Conservation (phyloP, 169 alveolate genomes). For the Eimeria sp. region DNA sequence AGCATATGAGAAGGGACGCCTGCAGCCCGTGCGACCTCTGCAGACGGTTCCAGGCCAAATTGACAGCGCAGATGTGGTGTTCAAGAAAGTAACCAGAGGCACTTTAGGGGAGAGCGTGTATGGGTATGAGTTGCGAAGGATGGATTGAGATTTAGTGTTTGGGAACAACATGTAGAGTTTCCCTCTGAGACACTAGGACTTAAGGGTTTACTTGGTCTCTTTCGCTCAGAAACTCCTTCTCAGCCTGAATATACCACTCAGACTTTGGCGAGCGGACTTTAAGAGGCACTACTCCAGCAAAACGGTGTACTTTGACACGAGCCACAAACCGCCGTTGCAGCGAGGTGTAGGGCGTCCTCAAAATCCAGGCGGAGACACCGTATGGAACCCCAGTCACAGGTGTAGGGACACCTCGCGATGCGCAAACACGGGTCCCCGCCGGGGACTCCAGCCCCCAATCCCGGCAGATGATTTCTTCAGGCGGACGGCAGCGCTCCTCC, state of each 20-base stretch:
- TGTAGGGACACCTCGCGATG: not conserved
- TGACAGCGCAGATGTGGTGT: not conserved
- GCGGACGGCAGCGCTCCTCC: not conserved
- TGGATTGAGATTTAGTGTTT: no score
- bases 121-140: not conserved
- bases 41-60: no score
- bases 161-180: not conserved
- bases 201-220: conserved; percentile 81
- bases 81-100: not conserved
- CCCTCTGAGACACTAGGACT: not conserved
- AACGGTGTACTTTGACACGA: conserved; percentile 90
- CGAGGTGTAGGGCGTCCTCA: not conserved
- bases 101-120: no score
- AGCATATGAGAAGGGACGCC: not conserved
- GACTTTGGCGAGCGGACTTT: conserved; percentile 93
- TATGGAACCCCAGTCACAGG: not conserved
- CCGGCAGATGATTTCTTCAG: not conserved
- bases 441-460: not conserved
- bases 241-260: conserved; percentile 93
- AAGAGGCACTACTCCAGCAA: conserved; percentile 91
- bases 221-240: conserved; percentile 92
- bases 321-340: conserved; percentile 86
- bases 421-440: not conserved
- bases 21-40: no score
- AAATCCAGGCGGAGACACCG: not conserved